These are phyloP conservation scores for Pisolithus sp. DNA, from an alignment of 768 basidiomycete genomes.

Conservation along the genomic window DNA sequence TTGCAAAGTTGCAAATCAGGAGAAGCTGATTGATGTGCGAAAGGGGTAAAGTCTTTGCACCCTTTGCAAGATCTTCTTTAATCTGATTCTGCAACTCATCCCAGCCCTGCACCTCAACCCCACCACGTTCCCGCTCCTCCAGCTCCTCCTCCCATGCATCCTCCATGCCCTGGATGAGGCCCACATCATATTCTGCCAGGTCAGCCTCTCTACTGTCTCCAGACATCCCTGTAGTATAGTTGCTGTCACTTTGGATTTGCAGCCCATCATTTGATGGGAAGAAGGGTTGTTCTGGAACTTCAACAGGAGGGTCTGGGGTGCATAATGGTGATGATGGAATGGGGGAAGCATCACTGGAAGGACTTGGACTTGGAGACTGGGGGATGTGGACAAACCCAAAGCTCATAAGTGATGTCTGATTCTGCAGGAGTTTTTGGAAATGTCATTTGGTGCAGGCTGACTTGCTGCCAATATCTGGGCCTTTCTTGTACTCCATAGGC, in stretches of 20 bases:
- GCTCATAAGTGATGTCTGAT: background rate
- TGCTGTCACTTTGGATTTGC: background rate
- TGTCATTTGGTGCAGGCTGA: too few relatives aligned
- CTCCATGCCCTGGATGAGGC: background rate
- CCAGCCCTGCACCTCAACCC: constrained; percentile 16
- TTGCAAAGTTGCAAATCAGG: constrained; percentile 7
- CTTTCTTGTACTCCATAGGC: too few relatives aligned
- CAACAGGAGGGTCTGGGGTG: too few relatives aligned
- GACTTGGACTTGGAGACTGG: background rate
- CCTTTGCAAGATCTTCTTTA: constrained; percentile 25
- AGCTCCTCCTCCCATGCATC: constrained; percentile 20
- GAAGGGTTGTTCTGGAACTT: too few relatives aligned
- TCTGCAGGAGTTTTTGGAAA: too few relatives aligned
- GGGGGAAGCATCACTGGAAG: background rate
- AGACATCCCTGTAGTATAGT: background rate
- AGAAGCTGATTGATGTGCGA: constrained; percentile 16
- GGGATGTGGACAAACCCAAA: background rate
- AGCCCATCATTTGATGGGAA: too few relatives aligned
- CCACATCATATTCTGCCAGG: background rate
- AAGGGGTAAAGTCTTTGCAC: constrained; percentile 12
- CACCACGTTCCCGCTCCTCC: constrained; percentile 5
- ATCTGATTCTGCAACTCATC: constrained; percentile 22
- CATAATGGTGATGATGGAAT: background rate
- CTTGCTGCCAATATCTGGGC: too few relatives aligned
- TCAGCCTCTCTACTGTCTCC: background rate